Percentiles rank a stretch among this genome's conserved stretches.
phyloP scores from a whole-genome alignment of 805 yeast species.

The Candida qinlingensis region DNA sequence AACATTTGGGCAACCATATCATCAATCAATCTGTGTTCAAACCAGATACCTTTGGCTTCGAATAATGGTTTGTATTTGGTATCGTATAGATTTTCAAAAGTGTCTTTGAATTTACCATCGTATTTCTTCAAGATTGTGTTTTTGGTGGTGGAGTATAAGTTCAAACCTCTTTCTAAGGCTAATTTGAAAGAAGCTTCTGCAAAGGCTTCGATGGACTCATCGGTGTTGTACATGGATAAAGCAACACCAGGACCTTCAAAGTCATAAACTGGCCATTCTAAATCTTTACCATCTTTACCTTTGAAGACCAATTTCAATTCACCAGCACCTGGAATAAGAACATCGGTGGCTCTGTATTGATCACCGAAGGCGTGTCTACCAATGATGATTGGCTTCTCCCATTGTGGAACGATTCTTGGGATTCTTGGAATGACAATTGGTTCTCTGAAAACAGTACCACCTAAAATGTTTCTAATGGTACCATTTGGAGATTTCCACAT shows the following conservation, averaged over 20 bases:
- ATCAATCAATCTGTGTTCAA: constrained; percentile 93
- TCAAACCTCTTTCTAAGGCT: constrained; percentile 74
- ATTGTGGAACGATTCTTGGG: constrained; percentile 83
- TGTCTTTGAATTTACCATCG: constrained; percentile 94
- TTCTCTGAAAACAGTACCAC: constrained; percentile 96
- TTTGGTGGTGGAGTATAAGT: constrained; percentile 84
- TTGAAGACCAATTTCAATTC: constrained; percentile 70
- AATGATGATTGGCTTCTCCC: constrained; percentile 94
- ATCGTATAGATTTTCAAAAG: constrained; percentile 78
- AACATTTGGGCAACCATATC: constrained; percentile 99
- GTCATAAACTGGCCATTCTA: constrained; percentile 58
- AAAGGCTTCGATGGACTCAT: constrained; percentile 82
- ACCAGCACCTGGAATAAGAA: constrained; percentile 76
- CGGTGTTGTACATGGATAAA: constrained; percentile 93
- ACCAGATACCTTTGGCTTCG: constrained; percentile 84
- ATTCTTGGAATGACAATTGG: constrained; percentile 87
- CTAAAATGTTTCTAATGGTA: constrained; percentile 89
- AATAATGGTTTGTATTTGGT: constrained; percentile 61
- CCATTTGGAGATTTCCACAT: constrained; percentile 99
- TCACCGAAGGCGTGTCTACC: constrained; percentile 98
- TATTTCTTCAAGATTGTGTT: constrained; percentile 91
- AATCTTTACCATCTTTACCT: constrained; percentile 53
- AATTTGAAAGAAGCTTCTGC: constrained; percentile 90
- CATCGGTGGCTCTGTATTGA: constrained; percentile 91
- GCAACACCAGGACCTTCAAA: constrained; percentile 71